Conservation (phyloP, 176 grass and related monocot species). For the Elaeis guineensis region DNA sequence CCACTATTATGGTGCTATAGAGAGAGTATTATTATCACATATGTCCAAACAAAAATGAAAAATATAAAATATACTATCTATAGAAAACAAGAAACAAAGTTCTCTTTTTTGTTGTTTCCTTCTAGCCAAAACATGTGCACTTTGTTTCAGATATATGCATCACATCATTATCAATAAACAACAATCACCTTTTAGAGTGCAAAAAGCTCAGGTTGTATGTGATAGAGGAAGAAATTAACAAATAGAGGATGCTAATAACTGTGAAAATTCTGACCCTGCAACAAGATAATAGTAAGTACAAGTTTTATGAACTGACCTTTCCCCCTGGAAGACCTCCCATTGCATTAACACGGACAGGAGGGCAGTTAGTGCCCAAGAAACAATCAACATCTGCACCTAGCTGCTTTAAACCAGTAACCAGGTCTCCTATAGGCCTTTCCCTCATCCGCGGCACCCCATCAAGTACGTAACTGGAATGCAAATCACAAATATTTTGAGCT, state of each 20-base stretch:
- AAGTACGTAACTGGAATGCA: constrained; percentile 69
- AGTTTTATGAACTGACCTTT: constrained; percentile 45
- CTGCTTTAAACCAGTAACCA: constrained; percentile 75
- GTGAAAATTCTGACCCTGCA: background rate
- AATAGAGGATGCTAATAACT: background rate
- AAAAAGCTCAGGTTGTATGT: too few species aligned
- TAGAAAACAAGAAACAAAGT: too few species aligned
- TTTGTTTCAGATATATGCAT: too few species aligned
- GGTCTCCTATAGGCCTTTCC: constrained; percentile 93
- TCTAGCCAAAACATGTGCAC: too few species aligned
- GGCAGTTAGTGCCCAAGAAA: constrained; percentile 90
- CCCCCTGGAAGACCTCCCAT: constrained; percentile 86
- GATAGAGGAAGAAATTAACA: too few species aligned
- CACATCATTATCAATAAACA: too few species aligned
- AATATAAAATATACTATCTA: too few species aligned
- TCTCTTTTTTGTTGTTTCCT: too few species aligned
- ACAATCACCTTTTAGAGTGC: too few species aligned
- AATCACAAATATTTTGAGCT: background rate
- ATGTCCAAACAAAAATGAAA: too few species aligned
- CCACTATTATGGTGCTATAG: too few species aligned
- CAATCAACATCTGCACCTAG: constrained; percentile 85
- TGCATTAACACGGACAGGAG: constrained; percentile 81
- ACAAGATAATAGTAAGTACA: background rate
- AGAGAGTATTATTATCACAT: too few species aligned
- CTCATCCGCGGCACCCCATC: constrained; percentile 97